phyloP scores from a whole-genome alignment of 2,329 filamentous ascomycete species.

The Cyclaneusma minus region DNA sequence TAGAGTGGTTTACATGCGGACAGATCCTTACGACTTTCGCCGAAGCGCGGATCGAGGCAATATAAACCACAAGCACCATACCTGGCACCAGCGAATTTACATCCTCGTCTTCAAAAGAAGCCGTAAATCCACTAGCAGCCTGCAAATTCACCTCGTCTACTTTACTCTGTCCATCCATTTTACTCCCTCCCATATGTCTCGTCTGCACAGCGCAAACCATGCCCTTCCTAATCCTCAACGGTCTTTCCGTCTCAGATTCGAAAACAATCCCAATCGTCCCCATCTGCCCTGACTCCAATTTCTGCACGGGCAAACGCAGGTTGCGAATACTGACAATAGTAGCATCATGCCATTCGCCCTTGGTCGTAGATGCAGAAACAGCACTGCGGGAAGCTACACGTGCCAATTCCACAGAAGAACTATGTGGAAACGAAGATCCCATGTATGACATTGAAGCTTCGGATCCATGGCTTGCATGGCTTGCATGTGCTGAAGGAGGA shows the following conservation, averaged over 20 bases:
- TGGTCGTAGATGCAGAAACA: constrained; percentile 33
- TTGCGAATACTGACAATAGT: constrained; percentile 78
- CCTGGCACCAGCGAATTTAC: constrained; percentile 49
- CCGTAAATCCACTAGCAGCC: constrained; percentile 53
- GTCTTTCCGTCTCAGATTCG: constrained; percentile 20
- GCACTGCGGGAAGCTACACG: constrained; percentile 36
- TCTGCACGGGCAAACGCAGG: constrained; percentile 66
- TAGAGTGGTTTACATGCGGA: constrained; percentile 12
- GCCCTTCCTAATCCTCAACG: constrained; percentile 48
- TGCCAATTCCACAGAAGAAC: constrained; percentile 35
- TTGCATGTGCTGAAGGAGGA: constrained; percentile 2
- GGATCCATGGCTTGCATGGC: background rate
- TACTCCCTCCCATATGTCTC: constrained; percentile 42
- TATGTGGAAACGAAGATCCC: constrained; percentile 35
- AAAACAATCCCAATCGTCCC: constrained; percentile 73
- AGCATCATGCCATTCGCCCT: constrained; percentile 65
- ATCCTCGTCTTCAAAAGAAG: constrained; percentile 50
- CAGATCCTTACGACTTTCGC: constrained; percentile 51
- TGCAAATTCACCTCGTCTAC: constrained; percentile 43
- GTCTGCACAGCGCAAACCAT: constrained; percentile 63
- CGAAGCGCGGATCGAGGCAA: constrained; percentile 71
- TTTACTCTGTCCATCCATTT: too few relatives aligned
- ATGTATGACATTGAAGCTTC: constrained; percentile 19
- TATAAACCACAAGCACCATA: constrained; percentile 65
- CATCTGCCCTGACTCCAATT: constrained; percentile 65